phyloP scores from a whole-genome alignment of 768 basidiomycete species.

The Tricholoma saponaceum region DNA sequence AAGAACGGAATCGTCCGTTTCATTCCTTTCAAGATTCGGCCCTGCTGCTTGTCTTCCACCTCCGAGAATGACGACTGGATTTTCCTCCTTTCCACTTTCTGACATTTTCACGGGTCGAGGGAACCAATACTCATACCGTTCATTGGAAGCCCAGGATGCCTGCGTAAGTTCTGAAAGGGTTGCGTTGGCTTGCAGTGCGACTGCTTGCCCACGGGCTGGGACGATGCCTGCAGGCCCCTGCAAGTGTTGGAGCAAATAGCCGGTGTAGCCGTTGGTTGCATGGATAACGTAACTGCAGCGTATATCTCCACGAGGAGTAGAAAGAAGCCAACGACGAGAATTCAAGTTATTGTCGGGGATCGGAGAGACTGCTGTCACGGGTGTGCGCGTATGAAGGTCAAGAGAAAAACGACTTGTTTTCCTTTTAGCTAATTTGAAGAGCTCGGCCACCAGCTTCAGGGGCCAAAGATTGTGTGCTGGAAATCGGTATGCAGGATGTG shows the following conservation, averaged over 20 bases:
- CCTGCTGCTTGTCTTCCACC: conserved; percentile 51
- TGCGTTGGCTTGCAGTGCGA: conserved; percentile 36
- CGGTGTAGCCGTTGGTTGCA: conserved; percentile 83
- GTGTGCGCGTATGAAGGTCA: conserved; percentile 67
- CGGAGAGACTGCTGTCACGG: conserved; percentile 46
- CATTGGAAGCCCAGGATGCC: conserved; percentile 44
- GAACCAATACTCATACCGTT: conserved; percentile 78
- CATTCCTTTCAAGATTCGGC: conserved; percentile 44
- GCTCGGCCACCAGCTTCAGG: conserved; percentile 70
- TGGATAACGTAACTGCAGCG: conserved; percentile 67
- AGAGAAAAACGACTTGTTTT: conserved; percentile 35
- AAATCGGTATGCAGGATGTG: conserved; percentile 46
- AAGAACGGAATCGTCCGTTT: conserved; percentile 53
- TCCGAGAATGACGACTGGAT: conserved; percentile 68
- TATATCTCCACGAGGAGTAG: conserved; percentile 66
- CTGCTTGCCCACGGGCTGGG: conserved; percentile 71
- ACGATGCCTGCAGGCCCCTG: conserved; percentile 51
- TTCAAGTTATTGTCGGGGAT: not conserved
- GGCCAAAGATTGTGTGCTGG: conserved; percentile 74
- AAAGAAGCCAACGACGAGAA: conserved; percentile 45
- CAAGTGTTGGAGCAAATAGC: conserved; percentile 71
- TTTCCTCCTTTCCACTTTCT: conserved; percentile 20
- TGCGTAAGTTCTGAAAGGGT: conserved; percentile 35
- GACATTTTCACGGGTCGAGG: conserved; percentile 46
- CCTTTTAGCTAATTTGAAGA: conserved; percentile 44